These are phyloP conservation scores for Clarireedia sp. DNA, from an alignment of 2,329 filamentous ascomycete species.

Conservation along the genomic window DNA sequence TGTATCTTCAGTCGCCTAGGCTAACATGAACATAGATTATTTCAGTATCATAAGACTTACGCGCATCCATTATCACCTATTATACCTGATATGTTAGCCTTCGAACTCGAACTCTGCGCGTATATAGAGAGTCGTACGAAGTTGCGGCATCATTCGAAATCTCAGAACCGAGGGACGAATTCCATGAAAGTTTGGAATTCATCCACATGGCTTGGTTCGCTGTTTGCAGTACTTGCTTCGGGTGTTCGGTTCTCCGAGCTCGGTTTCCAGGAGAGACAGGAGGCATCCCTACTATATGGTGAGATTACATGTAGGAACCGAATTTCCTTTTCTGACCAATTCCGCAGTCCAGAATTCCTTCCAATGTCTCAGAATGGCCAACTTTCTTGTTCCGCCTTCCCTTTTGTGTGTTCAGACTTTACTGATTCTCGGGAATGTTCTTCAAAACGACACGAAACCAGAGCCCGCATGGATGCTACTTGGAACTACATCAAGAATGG, in stretches of 20 bases:
- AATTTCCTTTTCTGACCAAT: neutral
- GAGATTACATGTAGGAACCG: neutral
- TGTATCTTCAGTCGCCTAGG: neutral
- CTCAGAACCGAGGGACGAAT: neutral
- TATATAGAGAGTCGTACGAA: neutral
- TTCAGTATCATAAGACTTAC: neutral
- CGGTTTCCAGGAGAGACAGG: neutral
- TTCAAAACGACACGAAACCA: slow-evolving; percentile 59
- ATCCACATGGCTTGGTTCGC: neutral
- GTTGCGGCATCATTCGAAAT: neutral
- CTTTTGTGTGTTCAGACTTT: slow-evolving; percentile 56
- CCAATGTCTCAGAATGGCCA: slow-evolving; percentile 52
- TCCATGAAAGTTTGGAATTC: neutral
- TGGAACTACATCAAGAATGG: slow-evolving; percentile 53
- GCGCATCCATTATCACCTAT: neutral
- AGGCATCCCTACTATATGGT: neutral
- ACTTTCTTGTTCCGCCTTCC: slow-evolving; percentile 52
- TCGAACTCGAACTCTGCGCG: neutral
- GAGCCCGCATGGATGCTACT: slow-evolving; percentile 56
- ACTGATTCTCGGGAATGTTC: slow-evolving; percentile 50
- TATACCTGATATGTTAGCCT: neutral
- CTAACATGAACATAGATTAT: neutral
- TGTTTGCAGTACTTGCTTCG: neutral
- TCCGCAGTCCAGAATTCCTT: slow-evolving; percentile 31
- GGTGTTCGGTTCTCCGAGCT: neutral